These are phyloP conservation scores for Millerozyma miso DNA, from an alignment of 805 yeast genomes.

Conservation along the genomic window DNA sequence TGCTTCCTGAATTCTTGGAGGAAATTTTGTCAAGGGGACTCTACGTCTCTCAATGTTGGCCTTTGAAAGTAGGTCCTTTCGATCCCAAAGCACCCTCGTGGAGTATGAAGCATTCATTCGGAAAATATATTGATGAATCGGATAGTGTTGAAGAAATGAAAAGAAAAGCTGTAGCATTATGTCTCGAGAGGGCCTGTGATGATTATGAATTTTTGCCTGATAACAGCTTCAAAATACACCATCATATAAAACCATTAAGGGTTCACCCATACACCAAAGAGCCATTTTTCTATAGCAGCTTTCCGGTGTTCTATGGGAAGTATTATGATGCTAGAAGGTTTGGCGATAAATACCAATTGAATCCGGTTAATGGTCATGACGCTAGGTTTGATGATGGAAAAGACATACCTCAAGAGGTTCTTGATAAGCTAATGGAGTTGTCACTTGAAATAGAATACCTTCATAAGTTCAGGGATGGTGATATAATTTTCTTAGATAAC, in stretches of 20 bases:
- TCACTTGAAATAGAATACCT: constrained; percentile 15
- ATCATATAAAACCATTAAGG: constrained; percentile 14
- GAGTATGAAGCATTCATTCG: constrained; percentile 24
- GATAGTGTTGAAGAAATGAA: constrained; percentile 19
- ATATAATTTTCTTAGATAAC: constrained; percentile 30
- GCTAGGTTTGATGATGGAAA: not conserved
- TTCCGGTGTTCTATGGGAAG: constrained; percentile 3
- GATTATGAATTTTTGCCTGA: constrained; percentile 19
- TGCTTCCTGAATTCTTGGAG: not conserved
- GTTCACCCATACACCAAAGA: constrained; percentile 2
- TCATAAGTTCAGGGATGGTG: constrained; percentile 30
- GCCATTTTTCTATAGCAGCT: constrained; percentile 2
- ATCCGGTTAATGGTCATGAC: not conserved
- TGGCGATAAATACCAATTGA: constrained; percentile 3
- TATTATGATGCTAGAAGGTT: constrained; percentile 1
- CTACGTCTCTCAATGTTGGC: not conserved
- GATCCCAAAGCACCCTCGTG: constrained; percentile 11
- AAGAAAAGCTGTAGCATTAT: constrained; percentile 14
- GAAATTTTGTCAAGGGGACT: not conserved
- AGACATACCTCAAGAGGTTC: constrained; percentile 1
- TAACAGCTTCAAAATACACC: constrained; percentile 18
- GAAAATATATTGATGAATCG: constrained; percentile 15
- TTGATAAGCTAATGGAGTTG: constrained; percentile 7
- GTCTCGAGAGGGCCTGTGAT: constrained; percentile 18
- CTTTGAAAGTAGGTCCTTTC: not conserved